Base-by-base conservation (phyloP, 2,329 filamentous ascomycete genomes). In the Thelonectria rubi region DNA sequence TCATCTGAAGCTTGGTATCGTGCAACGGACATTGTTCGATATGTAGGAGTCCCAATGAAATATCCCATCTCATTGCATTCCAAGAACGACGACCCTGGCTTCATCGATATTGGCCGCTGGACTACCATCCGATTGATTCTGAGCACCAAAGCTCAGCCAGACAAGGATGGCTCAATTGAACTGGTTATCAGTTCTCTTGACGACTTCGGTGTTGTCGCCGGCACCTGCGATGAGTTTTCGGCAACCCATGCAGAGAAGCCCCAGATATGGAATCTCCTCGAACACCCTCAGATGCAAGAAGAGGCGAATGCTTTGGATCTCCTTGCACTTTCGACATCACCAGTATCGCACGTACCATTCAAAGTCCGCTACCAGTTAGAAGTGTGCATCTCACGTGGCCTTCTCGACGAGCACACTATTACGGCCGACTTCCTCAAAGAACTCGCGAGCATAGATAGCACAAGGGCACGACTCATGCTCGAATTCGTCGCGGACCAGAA, bases 341-440 rank as follows among this genome's bases (percentile, higher is more conserved):
- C 56, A 5, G 52, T 63, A n/a, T 54, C 75, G 11, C 69, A 75
- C 30, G 80, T 94, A 4, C 79, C 86, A 0, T 97, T 93, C 63
- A 79, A 87, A 1, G 86, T 97, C 1, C 86, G 92, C 15, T 99
- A 98, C 72, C 93, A 97, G 74, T 84, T 99, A 0, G 94, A 99
- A 75, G 94, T 93, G 0, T 98, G 94, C 73, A 83, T 98, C n/a
- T 97, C 94, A 0, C 86, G 90, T 26, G 88, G 89, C 0, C 82
- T 88, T 21, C 78, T 99, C 12, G 90, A 89, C 55, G 94, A 97
- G 74, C 86, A 92, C 72, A 91, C 85, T 48, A 84, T 98, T 46
- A 84, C 81, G 1, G 74, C 77, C 1, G 82, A 86, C 3, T 98
- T 98, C 66, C 77, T 97, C 2, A 73, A 81, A 26, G 83, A 78